These are phyloP conservation scores for Hymenoscyphus salicellus DNA, from an alignment of 2,329 filamentous ascomycete species.

Conservation along the genomic window DNA sequence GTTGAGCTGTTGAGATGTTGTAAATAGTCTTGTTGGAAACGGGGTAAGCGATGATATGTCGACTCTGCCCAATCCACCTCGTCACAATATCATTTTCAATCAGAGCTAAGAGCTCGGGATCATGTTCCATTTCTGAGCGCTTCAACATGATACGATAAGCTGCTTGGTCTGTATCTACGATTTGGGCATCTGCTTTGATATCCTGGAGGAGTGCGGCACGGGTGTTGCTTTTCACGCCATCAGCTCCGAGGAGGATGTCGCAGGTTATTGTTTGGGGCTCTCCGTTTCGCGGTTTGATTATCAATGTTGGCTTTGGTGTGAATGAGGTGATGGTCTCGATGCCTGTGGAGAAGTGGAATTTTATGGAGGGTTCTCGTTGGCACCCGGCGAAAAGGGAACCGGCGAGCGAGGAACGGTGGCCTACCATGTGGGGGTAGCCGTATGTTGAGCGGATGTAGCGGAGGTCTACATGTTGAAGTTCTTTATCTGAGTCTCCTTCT, in stretches of 20 bases:
- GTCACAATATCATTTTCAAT: conserved; percentile 66
- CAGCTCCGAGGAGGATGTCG: conserved; percentile 52
- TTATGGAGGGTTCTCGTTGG: conserved; percentile 58
- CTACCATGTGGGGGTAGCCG: conserved; percentile 75
- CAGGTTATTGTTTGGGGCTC: conserved; percentile 48
- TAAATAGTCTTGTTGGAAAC: conserved; percentile 65
- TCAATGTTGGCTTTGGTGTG: conserved; percentile 57
- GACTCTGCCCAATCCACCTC: conserved; percentile 71
- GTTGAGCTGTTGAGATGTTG: conserved; percentile 62
- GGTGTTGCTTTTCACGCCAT: conserved; percentile 54
- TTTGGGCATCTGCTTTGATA: conserved; percentile 44
- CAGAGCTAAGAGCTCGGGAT: conserved; percentile 65
- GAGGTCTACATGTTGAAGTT: conserved; percentile 69
- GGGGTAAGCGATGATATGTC: conserved; percentile 77
- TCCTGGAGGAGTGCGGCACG: conserved; percentile 53
- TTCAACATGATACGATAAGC: conserved; percentile 77
- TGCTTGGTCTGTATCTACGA: conserved; percentile 70
- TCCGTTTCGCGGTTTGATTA: conserved; percentile 54
- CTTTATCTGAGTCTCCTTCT: conserved; percentile 66
- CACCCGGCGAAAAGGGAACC: conserved; percentile 69
- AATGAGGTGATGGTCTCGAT: conserved; percentile 58
- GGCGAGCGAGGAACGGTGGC: conserved; percentile 71
- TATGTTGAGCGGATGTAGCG: conserved; percentile 65
- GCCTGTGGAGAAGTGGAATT: conserved; percentile 63
- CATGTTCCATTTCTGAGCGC: conserved; percentile 62